Evolutionary conservation across 148 eudicot species (phyloP).

Genomic region (Rhododendron mucronatum): DNA sequence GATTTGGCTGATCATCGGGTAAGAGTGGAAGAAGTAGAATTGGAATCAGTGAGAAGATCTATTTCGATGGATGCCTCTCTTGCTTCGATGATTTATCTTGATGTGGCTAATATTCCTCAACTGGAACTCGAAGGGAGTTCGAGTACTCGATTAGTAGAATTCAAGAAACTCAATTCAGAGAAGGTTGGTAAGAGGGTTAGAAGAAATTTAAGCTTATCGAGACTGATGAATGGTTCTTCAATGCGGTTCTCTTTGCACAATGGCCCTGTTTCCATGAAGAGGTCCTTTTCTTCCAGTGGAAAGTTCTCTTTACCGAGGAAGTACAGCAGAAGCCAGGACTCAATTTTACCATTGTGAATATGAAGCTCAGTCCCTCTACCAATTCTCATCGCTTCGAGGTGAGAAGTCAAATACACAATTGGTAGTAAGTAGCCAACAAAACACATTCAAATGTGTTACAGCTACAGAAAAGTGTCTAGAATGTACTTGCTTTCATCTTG

Average conservation of each 20-base stretch:
- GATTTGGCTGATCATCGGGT: slow-evolving; percentile 46
- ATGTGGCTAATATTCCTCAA: slow-evolving; percentile 12
- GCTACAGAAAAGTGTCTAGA: not conserved
- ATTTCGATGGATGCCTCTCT: slow-evolving; percentile 40
- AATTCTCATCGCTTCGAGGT: not conserved
- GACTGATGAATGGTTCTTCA: slow-evolving; percentile 33
- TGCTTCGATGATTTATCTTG: slow-evolving; percentile 20
- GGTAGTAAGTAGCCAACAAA: not conserved
- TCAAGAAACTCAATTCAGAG: slow-evolving; percentile 6
- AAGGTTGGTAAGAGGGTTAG: slow-evolving; percentile 6
- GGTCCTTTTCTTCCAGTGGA: slow-evolving; percentile 47
- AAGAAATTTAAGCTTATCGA: slow-evolving; percentile 23
- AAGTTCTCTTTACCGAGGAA: slow-evolving; percentile 35
- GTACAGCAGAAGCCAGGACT: slow-evolving; percentile 39
- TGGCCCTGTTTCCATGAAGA: slow-evolving; percentile 46
- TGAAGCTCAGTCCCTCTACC: not conserved
- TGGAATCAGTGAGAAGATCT: slow-evolving; percentile 43
- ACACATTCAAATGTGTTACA: not conserved
- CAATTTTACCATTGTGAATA: slow-evolving; percentile 32
- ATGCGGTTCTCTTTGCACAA: slow-evolving; percentile 34
- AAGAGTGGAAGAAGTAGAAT: slow-evolving; percentile 15
- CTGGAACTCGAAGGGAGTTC: slow-evolving; percentile 33
- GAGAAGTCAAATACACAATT: not conserved
- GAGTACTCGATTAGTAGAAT: not conserved
- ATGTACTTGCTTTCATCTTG: not conserved